These are phyloP conservation scores for Plasmopara muralis DNA, from an alignment of 352 stramenopile species.

Conservation along the genomic window DNA sequence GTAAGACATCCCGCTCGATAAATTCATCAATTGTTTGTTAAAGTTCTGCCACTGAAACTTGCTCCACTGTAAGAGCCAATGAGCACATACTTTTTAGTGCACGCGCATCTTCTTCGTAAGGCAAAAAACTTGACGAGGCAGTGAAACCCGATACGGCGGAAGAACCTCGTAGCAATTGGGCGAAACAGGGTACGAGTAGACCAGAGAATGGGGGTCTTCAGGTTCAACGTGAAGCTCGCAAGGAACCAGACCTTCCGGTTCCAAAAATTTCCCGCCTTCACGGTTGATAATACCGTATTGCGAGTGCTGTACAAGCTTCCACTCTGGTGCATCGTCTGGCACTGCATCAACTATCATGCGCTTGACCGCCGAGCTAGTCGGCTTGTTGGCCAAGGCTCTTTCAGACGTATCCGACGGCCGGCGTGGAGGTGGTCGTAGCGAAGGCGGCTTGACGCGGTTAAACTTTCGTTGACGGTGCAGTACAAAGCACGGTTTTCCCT, in stretches of 20 bases:
- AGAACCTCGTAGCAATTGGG: conserved; percentile 1
- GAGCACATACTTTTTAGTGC: background rate
- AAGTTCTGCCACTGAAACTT: background rate
- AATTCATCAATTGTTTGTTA: background rate
- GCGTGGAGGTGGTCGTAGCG: background rate
- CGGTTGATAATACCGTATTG: conserved; percentile 1
- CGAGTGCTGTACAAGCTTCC: conserved; percentile 2
- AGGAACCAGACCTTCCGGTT: background rate
- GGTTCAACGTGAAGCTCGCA: background rate
- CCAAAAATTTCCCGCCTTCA: background rate
- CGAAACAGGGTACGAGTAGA: background rate
- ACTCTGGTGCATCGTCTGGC: background rate
- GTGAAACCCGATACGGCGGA: background rate
- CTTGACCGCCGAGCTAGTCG: background rate
- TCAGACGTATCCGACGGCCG: background rate
- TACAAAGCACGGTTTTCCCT: background rate
- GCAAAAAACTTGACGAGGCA: background rate
- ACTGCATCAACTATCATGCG: background rate
- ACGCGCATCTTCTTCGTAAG: background rate
- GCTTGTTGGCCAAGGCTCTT: background rate
- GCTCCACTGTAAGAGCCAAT: background rate
- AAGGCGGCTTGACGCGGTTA: background rate
- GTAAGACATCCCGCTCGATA: background rate
- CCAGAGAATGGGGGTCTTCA: background rate
- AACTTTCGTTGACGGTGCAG: background rate